Evolutionary conservation across 352 stramenopile species (phyloP).

Genomic region (Pythium coloratum): DNA sequence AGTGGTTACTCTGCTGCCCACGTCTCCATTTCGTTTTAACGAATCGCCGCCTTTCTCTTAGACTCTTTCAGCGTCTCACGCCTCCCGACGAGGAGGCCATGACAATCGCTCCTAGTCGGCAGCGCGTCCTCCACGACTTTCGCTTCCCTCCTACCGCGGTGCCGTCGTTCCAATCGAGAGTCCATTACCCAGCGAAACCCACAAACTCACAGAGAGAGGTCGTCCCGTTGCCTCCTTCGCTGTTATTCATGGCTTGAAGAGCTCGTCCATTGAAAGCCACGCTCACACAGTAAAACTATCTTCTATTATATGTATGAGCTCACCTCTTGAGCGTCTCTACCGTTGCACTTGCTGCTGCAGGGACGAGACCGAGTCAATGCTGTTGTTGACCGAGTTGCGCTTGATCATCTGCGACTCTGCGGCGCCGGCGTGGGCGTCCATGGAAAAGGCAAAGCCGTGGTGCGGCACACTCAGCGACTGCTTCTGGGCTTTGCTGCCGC

Average conservation of each 20-base stretch:
- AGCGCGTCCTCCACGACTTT: slow-evolving; percentile 13
- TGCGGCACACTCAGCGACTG: slow-evolving; percentile 38
- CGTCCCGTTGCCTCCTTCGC: not conserved
- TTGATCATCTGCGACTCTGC: slow-evolving; percentile 48
- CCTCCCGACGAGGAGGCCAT: too few relatives aligned
- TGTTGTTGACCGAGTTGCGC: slow-evolving; percentile 4
- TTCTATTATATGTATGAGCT: not conserved
- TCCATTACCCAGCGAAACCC: not conserved
- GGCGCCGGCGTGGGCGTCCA: slow-evolving; percentile 50
- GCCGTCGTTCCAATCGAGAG: slow-evolving; percentile 13
- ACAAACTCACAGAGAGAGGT: not conserved
- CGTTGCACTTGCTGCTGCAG: not conserved
- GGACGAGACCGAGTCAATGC: not conserved
- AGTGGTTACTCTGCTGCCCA: not conserved
- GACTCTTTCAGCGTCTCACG: not conserved
- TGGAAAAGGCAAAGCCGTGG: slow-evolving; percentile 77
- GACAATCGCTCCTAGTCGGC: not conserved
- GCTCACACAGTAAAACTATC: too few relatives aligned
- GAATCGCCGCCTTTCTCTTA: not conserved
- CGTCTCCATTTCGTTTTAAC: not conserved
- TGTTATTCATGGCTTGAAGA: not conserved
- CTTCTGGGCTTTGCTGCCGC: slow-evolving; percentile 26
- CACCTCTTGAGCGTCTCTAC: not conserved
- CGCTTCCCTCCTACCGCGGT: not conserved
- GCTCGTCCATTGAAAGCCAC: too few relatives aligned